Conservation (phyloP, 805 yeast genomes). For the Wickerhamiella shivajii region DNA sequence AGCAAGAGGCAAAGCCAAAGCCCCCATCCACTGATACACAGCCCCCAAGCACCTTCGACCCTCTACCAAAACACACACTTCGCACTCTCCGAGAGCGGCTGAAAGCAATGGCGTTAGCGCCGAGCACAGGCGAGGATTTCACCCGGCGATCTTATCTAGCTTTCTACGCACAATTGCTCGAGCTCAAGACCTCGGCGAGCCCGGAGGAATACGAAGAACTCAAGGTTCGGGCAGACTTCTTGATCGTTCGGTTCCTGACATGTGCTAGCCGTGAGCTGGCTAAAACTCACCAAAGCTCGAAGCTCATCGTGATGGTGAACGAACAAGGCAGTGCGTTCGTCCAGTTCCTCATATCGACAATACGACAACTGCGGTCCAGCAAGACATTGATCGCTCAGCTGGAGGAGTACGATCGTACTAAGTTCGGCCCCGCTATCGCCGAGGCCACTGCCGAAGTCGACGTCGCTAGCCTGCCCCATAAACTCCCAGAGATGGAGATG, state of each 20-base stretch:
- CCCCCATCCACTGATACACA: conserved; percentile 2
- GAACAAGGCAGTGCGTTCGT: conserved; percentile 22
- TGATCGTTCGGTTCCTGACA: conserved; percentile 23
- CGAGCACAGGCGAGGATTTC: conserved; percentile 20
- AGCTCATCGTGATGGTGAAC: conserved; percentile 14
- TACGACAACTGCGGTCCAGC: conserved; percentile 13
- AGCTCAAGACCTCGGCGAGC: conserved; percentile 23
- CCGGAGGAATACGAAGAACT: conserved; percentile 21
- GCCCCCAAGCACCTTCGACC: conserved; percentile 13
- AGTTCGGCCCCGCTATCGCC: neutral
- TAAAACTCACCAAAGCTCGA: conserved; percentile 10
- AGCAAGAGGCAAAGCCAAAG: conserved; percentile 43
- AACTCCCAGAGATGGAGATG: conserved; percentile 39
- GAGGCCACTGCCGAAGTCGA: neutral
- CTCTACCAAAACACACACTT: conserved; percentile 21
- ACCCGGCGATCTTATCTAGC: conserved; percentile 46
- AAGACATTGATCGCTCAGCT: conserved; percentile 17
- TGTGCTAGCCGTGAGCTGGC: conserved; percentile 21
- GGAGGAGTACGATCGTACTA: conserved; percentile 11
- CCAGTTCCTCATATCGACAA: conserved; percentile 17
- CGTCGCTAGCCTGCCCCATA: conserved; percentile 10
- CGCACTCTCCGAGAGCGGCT: conserved; percentile 24
- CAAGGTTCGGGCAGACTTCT: conserved; percentile 23
- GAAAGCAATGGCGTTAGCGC: conserved; percentile 22
- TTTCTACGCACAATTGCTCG: conserved; percentile 44